These are phyloP conservation scores for Ogataea trehalophila DNA, from an alignment of 805 yeast species.

Conservation along the genomic window DNA sequence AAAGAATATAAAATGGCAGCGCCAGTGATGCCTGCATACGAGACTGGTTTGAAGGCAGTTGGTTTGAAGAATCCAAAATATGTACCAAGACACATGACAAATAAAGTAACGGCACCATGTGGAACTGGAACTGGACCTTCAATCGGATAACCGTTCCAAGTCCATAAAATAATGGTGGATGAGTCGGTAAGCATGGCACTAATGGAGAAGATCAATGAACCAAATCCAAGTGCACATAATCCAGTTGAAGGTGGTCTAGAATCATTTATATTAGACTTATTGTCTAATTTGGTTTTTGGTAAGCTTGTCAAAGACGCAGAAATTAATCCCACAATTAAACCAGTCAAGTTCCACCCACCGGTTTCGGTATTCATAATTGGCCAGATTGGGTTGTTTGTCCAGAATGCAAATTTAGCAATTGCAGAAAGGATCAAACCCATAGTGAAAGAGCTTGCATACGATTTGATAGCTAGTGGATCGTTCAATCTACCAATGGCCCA, in stretches of 20 bases:
- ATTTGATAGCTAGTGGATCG: slow-evolving; percentile 28
- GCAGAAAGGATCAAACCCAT: slow-evolving; percentile 73
- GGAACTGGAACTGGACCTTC: slow-evolving; percentile 84
- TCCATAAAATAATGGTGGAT: slow-evolving; percentile 84
- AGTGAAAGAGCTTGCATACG: slow-evolving; percentile 51
- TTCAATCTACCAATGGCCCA: slow-evolving; percentile 32
- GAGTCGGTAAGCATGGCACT: slow-evolving; percentile 79
- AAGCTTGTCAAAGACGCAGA: slow-evolving; percentile 55
- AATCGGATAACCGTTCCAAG: slow-evolving; percentile 95
- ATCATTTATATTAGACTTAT: not conserved
- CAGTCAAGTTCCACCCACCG: slow-evolving; percentile 81
- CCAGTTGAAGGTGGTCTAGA: slow-evolving; percentile 37
- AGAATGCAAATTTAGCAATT: slow-evolving; percentile 66
- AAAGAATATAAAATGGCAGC: slow-evolving; percentile 44
- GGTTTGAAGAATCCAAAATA: slow-evolving; percentile 39
- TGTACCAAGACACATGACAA: slow-evolving; percentile 54
- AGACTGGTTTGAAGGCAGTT: slow-evolving; percentile 14
- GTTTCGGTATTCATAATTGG: slow-evolving; percentile 81
- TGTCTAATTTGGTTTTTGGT: slow-evolving; percentile 8
- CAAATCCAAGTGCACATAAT: slow-evolving; percentile 64
- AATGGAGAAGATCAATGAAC: slow-evolving; percentile 65
- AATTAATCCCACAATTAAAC: slow-evolving; percentile 56
- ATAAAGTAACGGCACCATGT: slow-evolving; percentile 66
- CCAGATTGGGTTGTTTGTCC: slow-evolving; percentile 94
- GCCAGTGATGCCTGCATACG: slow-evolving; percentile 42